phyloP scores from a whole-genome alignment of 1,284 basidiomycete genomes.

The Gomphus bonarii region DNA sequence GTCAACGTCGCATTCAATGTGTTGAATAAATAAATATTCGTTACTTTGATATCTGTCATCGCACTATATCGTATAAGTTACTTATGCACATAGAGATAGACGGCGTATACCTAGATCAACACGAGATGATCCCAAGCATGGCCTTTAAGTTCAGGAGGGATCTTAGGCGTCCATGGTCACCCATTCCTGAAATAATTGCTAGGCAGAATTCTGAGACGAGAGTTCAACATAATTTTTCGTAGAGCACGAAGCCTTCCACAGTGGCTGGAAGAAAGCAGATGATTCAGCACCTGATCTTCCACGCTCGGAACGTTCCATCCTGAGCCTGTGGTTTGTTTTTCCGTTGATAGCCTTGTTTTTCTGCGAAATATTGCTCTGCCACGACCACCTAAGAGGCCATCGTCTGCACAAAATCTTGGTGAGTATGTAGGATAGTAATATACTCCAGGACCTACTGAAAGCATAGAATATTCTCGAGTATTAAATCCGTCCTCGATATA shows the following conservation, averaged over 20 bases:
- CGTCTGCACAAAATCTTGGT: neutral
- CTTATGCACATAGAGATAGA: too few species aligned
- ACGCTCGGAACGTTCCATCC: too few species aligned
- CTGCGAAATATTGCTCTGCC: neutral
- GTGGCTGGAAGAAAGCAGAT: neutral
- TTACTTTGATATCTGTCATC: too few species aligned
- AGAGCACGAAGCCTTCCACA: neutral
- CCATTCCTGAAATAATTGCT: neutral
- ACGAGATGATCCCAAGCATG: too few species aligned
- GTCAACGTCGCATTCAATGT: too few species aligned
- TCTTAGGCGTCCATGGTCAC: neutral
- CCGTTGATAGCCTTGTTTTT: too few species aligned
- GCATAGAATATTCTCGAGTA: neutral
- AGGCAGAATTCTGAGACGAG: neutral
- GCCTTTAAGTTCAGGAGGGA: too few species aligned
- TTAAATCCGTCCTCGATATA: neutral
- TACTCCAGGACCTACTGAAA: neutral
- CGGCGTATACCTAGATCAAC: too few species aligned
- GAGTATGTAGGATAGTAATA: neutral
- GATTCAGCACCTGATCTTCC: too few species aligned
- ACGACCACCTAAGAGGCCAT: neutral
- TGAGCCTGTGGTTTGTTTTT: too few species aligned
- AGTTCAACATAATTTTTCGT: neutral
- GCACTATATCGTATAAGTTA: too few species aligned
- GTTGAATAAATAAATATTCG: too few species aligned